Evolutionary conservation across 768 basidiomycete species (phyloP).

Genomic region (Exsudoporus frostii): DNA sequence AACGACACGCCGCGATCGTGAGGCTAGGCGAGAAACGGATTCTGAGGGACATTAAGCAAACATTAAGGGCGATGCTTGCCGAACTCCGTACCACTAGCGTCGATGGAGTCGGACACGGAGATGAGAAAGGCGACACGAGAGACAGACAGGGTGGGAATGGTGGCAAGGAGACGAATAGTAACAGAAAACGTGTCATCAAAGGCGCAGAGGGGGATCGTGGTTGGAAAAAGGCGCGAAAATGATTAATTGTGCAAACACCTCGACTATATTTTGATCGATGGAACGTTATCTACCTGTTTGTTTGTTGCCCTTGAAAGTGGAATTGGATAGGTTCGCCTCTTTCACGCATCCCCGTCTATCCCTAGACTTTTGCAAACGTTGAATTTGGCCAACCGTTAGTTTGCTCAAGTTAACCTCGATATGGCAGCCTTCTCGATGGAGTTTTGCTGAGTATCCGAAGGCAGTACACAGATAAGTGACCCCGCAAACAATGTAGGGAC

Average conservation of each 20-base stretch:
- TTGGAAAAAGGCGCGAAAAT: conserved; percentile 22
- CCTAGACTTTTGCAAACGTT: not conserved
- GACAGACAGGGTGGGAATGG: not conserved
- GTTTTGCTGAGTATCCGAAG: not conserved
- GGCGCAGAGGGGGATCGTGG: conserved; percentile 3
- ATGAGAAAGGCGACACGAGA: conserved; percentile 2
- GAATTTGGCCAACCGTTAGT: not conserved
- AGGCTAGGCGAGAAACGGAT: conserved; percentile 80
- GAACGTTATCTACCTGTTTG: not conserved
- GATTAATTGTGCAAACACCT: not conserved
- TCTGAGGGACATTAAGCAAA: conserved; percentile 34
- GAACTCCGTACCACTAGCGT: not conserved
- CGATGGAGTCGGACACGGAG: not conserved
- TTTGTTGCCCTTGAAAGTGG: not conserved
- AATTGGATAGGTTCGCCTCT: not conserved
- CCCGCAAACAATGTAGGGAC: not conserved
- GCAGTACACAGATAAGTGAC: not conserved
- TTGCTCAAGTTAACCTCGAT: not conserved
- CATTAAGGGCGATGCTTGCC: conserved; percentile 4
- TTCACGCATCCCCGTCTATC: not conserved
- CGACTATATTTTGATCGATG: not conserved
- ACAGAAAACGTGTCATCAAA: conserved; percentile 17
- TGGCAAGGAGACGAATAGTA: not conserved
- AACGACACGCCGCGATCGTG: conserved; percentile 64
- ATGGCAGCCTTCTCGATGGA: not conserved